Evolutionary conservation across 768 basidiomycete species (phyloP).

Genomic region (Lentinula aciculospora): DNA sequence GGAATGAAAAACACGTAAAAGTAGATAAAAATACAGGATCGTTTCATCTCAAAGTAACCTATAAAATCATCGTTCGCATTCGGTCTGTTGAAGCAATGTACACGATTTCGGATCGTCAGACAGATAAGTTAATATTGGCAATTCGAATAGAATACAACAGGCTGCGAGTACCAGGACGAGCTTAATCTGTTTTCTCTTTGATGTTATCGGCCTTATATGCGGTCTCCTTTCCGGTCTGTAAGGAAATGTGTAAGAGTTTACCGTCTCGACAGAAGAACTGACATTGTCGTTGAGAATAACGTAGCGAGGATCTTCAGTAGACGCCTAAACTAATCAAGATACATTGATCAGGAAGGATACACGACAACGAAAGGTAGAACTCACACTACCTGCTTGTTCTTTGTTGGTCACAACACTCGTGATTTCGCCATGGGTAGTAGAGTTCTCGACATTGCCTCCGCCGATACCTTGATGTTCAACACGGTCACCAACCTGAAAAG

Average conservation of each 20-base stretch:
- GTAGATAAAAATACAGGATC: background rate
- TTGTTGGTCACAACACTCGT: background rate
- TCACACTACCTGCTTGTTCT: background rate
- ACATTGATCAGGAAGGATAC: background rate
- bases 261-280: background rate
- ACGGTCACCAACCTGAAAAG: background rate
- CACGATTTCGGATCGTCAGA: no score
- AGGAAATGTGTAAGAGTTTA: background rate
- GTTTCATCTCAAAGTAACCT: no score
- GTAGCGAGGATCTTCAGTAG: background rate
- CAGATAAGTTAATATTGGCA: no score
- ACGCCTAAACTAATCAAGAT: background rate
- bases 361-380: background rate
- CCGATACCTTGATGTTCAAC: conserved; percentile 4
- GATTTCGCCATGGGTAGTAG: conserved; percentile 3
- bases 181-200: background rate
- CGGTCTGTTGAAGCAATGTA: no score
- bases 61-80: no score
- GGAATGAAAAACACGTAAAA: background rate
- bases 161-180: background rate
- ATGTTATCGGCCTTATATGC: conserved; percentile 3
- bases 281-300: conserved; percentile 5
- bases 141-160: no score
- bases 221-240: conserved; percentile 2
- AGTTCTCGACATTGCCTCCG: conserved; percentile 2